Conservation (phyloP, 345 rosid genomes). For the Rubroshorea leprosula region DNA sequence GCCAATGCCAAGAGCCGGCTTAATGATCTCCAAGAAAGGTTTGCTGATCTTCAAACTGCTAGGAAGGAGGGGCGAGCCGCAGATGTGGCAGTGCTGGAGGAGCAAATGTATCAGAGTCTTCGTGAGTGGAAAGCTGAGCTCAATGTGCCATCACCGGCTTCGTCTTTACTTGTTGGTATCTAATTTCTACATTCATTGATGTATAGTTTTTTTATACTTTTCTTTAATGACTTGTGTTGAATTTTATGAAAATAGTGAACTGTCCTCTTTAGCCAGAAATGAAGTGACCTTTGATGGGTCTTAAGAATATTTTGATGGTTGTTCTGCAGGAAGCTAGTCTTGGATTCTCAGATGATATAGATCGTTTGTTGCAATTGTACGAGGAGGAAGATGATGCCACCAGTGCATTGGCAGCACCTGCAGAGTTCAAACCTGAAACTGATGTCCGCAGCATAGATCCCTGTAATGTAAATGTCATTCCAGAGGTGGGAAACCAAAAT, state of each 20-base stretch:
- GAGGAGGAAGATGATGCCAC: slow-evolving; percentile 84
- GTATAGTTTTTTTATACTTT: too few species aligned
- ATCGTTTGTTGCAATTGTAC: slow-evolving; percentile 42
- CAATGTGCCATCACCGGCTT: slow-evolving; percentile 52
- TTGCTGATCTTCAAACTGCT: slow-evolving; percentile 55
- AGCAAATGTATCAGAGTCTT: slow-evolving; percentile 58
- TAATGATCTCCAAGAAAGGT: slow-evolving; percentile 50
- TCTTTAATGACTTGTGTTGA: too few species aligned
- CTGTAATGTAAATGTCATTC: slow-evolving; percentile 19
- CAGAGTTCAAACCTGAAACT: slow-evolving; percentile 36
- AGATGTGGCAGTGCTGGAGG: slow-evolving; percentile 55
- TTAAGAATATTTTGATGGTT: slow-evolving; percentile 9
- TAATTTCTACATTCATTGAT: not conserved
- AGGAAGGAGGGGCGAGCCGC: slow-evolving; percentile 46
- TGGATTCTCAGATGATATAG: slow-evolving; percentile 57
- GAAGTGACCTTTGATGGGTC: slow-evolving; percentile 13
- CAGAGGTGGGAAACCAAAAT: slow-evolving; percentile 37
- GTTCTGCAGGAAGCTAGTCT: slow-evolving; percentile 55
- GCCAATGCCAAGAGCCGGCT: slow-evolving; percentile 57
- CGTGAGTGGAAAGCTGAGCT: slow-evolving; percentile 77
- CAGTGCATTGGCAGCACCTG: slow-evolving; percentile 44
- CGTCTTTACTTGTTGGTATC: slow-evolving; percentile 52
- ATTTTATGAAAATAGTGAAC: not conserved
- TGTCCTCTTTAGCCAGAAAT: not conserved
- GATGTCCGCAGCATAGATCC: slow-evolving; percentile 30